Percentiles rank a stretch among this genome's conserved stretches.
These are phyloP conservation scores for Linnemannia schmuckeri DNA, from an alignment of 192 early-diverging fungal species.

Conservation along the genomic window DNA sequence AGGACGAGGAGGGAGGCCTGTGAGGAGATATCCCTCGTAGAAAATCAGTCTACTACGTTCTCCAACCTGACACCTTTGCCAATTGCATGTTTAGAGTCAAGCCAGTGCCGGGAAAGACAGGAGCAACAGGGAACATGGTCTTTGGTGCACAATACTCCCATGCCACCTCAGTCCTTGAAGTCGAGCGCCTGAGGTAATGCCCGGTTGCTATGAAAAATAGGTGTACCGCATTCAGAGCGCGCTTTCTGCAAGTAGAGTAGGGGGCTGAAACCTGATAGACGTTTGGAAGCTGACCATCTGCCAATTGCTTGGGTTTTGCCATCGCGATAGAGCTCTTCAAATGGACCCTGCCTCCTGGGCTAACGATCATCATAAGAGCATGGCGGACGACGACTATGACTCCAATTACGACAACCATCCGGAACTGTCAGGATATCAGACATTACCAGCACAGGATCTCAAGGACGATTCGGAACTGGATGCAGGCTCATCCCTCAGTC, in stretches of 20 bases:
- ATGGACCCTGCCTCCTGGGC: slow-evolving; percentile 44
- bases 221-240: no score
- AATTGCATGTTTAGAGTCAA: slow-evolving; percentile 54
- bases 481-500: slow-evolving; percentile 13
- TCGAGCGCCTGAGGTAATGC: slow-evolving; percentile 46
- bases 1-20: not conserved
- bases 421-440: slow-evolving; percentile 54
- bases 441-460: slow-evolving; percentile 35
- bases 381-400: slow-evolving; percentile 34
- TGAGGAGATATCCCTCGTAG: not conserved
- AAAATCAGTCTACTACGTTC: not conserved
- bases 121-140: slow-evolving; percentile 53
- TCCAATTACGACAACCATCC: slow-evolving; percentile 46
- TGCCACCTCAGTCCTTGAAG: slow-evolving; percentile 51
- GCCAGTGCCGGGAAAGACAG: slow-evolving; percentile 58
- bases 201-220: no score
- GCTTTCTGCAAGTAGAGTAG: no score
- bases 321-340: slow-evolving; percentile 36
- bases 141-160: slow-evolving; percentile 65
- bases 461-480: slow-evolving; percentile 53
- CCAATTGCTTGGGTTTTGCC: not conserved
- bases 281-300: not conserved
- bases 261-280: no score
- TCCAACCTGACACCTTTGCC: no score
- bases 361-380: slow-evolving; percentile 17